Percentiles rank a stretch among this genome's conserved stretches.
These are phyloP conservation scores for Hypoxylon rickii DNA, from an alignment of 495 filamentous ascomycete genomes.

Conservation along the genomic window DNA sequence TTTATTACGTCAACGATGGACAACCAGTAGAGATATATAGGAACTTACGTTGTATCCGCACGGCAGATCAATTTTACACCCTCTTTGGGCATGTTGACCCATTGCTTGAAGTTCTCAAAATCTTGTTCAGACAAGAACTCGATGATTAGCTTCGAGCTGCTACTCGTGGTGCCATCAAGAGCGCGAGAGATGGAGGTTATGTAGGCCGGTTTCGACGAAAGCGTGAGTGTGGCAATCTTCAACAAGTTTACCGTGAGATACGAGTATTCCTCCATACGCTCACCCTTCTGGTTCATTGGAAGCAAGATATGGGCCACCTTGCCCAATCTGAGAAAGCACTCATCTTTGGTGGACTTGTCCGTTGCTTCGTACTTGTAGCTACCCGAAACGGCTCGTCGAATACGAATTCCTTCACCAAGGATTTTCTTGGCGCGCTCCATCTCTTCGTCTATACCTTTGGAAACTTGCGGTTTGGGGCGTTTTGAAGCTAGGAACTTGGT, in stretches of 20 bases:
- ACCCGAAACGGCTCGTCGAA: constrained; percentile 33
- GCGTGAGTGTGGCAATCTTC: background rate
- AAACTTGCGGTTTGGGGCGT: background rate
- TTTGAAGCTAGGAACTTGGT: constrained; percentile 19
- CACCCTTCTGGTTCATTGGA: constrained; percentile 13
- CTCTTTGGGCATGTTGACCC: constrained; percentile 11
- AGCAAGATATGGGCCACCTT: constrained; percentile 20
- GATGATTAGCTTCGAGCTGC: constrained; percentile 15
- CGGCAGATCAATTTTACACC: background rate
- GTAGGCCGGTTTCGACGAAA: constrained; percentile 1
- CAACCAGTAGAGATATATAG: background rate
- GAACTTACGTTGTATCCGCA: constrained; percentile 15
- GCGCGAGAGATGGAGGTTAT: constrained; percentile 8
- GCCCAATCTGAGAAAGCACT: constrained; percentile 25
- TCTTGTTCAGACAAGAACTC: constrained; percentile 25
- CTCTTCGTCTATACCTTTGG: background rate
- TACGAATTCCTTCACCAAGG: constrained; percentile 15
- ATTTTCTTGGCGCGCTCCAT: constrained; percentile 9
- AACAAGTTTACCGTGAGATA: constrained; percentile 28
- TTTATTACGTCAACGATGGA: constrained; percentile 10
- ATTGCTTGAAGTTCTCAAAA: constrained; percentile 18
- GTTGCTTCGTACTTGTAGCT: constrained; percentile 17
- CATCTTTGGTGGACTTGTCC: background rate
- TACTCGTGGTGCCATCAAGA: constrained; percentile 3
- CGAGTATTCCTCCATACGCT: constrained; percentile 10